Base-by-base conservation (phyloP, 768 basidiomycete species). In the Naganishia vishniacii region DNA sequence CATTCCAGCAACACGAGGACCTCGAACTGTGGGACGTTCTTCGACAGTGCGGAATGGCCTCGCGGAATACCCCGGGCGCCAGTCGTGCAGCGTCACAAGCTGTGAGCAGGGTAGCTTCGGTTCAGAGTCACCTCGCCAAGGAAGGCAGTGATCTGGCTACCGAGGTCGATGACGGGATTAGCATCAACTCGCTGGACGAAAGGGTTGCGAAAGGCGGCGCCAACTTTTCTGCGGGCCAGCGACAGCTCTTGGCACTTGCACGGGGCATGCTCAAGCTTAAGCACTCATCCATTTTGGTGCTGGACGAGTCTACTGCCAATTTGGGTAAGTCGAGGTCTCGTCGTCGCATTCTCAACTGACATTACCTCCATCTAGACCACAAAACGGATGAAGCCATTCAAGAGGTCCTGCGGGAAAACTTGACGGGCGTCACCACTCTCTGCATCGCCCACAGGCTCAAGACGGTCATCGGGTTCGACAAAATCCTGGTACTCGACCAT, bases 391-490 rank as follows among this genome's bases (percentile, higher is more conserved):
- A 80, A 1, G 77, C 81, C 49, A 85, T 86, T 53, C 85, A 86
- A 73, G 77, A 77, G 1, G 82, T 83, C 1, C 76, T 86, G 56
- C 78, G 84, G 23, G 80, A 79, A 5, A 75, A 77, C 41, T 67
- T 81, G 61, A 67, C 67, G 23, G 82, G 74, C 59, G 72, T 81
- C 0, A 84, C 84, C 0, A 75, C 85, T 45, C 76, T 85, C 42
- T 84, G 83, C 20, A 81, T 86, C 51, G 85, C 84, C 1, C 84
- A 85, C 72, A 78, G 84, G 18, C 53, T 76, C 28, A 66, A 71
- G 64, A 84, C 82, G 8, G 82, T 85, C 62, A 82, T 83, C 74
- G 84, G 84, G 41, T 80, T 83, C 1, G 84, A 86, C 72, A 82
- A 83, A 70, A 83, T 85, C 42, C 80, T 84, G 20, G 79, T 81